Evolutionary conservation across 495 filamentous ascomycete genomes (phyloP), one percentile per base, ranked within the genome.

Genomic region (Neurospora pannonica): DNA sequence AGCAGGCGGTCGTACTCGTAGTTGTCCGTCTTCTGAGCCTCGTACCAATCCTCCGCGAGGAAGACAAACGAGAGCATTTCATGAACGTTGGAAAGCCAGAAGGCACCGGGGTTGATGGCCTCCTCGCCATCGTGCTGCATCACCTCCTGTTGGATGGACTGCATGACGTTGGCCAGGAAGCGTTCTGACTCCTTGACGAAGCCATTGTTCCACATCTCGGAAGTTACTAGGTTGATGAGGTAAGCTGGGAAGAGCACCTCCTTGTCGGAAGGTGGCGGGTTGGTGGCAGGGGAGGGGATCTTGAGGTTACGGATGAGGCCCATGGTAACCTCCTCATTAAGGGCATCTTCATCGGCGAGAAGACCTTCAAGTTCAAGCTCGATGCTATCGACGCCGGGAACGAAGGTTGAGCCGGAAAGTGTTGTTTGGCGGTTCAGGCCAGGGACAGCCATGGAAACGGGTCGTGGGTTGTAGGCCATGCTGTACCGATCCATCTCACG

Each of bases 191-290:
- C 96, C 86, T 99, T 98, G 76, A 99, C 97, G 80, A 97, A 99
- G 36, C 96, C 96, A 79, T 99, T 99, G 86, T 99, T 99, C 96
- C 96, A 99, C 96, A 99, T 99, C 84, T 99, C 96, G 15, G 94
- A 97, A 17, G 96, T 99, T 69, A 99, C 96, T 38, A 99, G 89
- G 82, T 99, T 99, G 85, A 99, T 99, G 74, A 99, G 89, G 80
- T 98, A 99, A 2, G 96, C 94, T 28, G 96, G 97, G 89, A 98
- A 99, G 71, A 99, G 86, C 39, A 99, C 95, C 81, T 99, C 96
- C 86, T 99, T 99, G 84, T 98, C 97, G 36, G 93, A 94, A 10
- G 95, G 94, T 34, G 93, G 91, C 9, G 96, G 95, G 72, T 88
- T 93, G 13, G 91, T 90, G 74, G 90, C 90, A 8, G 95, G 94